Conservation (phyloP, 2,329 filamentous ascomycete genomes). For the Chrysoporthe cubensis region DNA sequence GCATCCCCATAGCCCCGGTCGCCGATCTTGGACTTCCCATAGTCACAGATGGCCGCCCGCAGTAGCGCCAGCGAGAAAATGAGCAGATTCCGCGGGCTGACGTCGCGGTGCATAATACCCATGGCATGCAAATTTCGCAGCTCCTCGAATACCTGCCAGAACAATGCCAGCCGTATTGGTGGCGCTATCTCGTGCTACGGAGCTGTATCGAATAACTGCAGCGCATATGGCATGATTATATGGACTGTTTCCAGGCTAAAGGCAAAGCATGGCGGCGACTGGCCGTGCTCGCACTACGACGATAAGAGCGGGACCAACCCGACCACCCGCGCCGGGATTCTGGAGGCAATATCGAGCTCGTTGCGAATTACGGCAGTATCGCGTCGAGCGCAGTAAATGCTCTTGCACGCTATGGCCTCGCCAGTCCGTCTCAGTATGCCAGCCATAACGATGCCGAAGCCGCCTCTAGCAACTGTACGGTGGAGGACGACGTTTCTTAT, state of each 20-base stretch:
- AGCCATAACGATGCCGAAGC: slow-evolving; percentile 26
- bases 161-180: slow-evolving; percentile 20
- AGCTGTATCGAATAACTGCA: slow-evolving; percentile 14
- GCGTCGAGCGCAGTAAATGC: slow-evolving; percentile 2
- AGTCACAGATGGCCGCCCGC: slow-evolving; percentile 28
- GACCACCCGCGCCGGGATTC: not conserved
- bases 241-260: not conserved
- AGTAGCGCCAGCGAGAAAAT: slow-evolving; percentile 16
- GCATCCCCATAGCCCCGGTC: not conserved
- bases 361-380: not conserved
- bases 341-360: slow-evolving; percentile 6
- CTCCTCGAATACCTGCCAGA: slow-evolving; percentile 25
- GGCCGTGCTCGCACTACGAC: slow-evolving; percentile 10
- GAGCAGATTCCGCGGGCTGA: slow-evolving; percentile 29
- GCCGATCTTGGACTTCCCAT: slow-evolving; percentile 15
- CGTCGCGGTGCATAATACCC: slow-evolving; percentile 30
- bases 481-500: slow-evolving; percentile 22
- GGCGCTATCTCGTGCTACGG: slow-evolving; percentile 13
- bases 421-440: slow-evolving; percentile 23
- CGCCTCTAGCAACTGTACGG: slow-evolving; percentile 23
- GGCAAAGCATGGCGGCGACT: slow-evolving; percentile 16
- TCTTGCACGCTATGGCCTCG: slow-evolving; percentile 26
- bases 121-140: slow-evolving; percentile 24
- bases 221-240: slow-evolving; percentile 27
- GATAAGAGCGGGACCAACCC: not conserved